Conservation (phyloP, 192 early-diverging fungal species). For the Coemansia pectinata region DNA sequence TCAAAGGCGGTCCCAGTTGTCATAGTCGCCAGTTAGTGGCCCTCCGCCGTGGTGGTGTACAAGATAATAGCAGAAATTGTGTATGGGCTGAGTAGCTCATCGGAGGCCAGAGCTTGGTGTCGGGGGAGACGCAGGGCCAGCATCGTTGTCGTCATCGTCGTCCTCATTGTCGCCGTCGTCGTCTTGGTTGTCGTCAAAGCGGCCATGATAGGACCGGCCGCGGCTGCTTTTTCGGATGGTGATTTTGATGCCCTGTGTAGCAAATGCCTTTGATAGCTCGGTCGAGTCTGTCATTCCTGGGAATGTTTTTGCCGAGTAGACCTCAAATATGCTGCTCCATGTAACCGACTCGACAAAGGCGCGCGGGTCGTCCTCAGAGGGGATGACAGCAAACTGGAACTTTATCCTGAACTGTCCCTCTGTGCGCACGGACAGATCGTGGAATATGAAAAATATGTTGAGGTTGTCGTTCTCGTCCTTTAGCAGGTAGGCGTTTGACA, state of each 20-base stretch:
- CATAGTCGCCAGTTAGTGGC: background rate
- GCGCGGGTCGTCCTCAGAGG: constrained; percentile 56
- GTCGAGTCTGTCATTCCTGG: constrained; percentile 85
- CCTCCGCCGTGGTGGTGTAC: background rate
- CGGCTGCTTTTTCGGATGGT: constrained; percentile 66
- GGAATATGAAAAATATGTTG: constrained; percentile 79
- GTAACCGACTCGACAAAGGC: constrained; percentile 47
- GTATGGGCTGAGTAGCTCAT: background rate
- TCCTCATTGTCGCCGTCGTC: constrained; percentile 32
- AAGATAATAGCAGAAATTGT: background rate
- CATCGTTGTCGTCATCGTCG: constrained; percentile 25
- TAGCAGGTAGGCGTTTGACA: constrained; percentile 67
- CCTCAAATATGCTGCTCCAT: constrained; percentile 60
- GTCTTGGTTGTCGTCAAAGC: constrained; percentile 28
- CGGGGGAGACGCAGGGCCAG: constrained; percentile 3
- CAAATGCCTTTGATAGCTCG: constrained; percentile 70
- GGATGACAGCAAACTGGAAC: constrained; percentile 68
- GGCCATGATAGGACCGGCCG: constrained; percentile 31
- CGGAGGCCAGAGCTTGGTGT: background rate
- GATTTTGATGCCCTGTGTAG: constrained; percentile 77
- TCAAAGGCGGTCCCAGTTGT: background rate
- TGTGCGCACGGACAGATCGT: constrained; percentile 73
- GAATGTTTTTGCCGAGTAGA: constrained; percentile 76
- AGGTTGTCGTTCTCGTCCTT: constrained; percentile 64
- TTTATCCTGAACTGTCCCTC: constrained; percentile 72